phyloP scores from a whole-genome alignment of 83 land plant species.

The Diphasiastrum complanatum region DNA sequence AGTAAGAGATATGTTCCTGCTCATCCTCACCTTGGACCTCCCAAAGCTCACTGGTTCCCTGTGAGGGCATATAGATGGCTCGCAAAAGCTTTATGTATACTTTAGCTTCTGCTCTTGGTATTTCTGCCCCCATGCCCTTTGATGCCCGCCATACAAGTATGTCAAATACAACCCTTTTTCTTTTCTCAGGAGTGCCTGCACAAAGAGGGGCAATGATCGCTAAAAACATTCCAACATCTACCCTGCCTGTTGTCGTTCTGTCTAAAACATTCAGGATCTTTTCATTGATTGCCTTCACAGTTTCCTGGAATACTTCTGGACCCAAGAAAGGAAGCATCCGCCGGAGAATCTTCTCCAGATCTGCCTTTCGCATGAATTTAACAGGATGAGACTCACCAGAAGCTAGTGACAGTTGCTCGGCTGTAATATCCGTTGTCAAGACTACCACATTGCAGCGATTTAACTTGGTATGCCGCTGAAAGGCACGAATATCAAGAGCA shows the following conservation, averaged over 20 bases:
- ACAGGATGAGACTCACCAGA: too few species aligned
- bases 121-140: too few species aligned
- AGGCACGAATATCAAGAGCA: constrained; percentile 74
- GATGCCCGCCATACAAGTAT: constrained; percentile 78
- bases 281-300: constrained; percentile 82
- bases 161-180: constrained; percentile 77
- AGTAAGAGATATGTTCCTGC: neutral
- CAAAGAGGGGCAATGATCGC: constrained; percentile 81
- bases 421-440: constrained; percentile 52
- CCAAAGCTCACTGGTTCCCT: constrained; percentile 2
- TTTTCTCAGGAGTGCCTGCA: constrained; percentile 64
- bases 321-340: constrained; percentile 57
- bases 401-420: constrained; percentile 40
- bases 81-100: constrained; percentile 3
- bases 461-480: constrained; percentile 74
- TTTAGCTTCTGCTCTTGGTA: neutral
- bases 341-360: constrained; percentile 56
- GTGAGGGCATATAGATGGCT: constrained; percentile 8
- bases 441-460: constrained; percentile 50
- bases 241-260: constrained; percentile 63
- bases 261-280: constrained; percentile 65
- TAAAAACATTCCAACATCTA: constrained; percentile 83
- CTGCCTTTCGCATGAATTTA: constrained; percentile 77
- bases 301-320: constrained; percentile 80
- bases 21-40: constrained; percentile 7